Percentiles rank a stretch among this genome's conserved stretches.
phyloP scores from a whole-genome alignment of 306 rosid genomes.

The Crataegus laevigata region DNA sequence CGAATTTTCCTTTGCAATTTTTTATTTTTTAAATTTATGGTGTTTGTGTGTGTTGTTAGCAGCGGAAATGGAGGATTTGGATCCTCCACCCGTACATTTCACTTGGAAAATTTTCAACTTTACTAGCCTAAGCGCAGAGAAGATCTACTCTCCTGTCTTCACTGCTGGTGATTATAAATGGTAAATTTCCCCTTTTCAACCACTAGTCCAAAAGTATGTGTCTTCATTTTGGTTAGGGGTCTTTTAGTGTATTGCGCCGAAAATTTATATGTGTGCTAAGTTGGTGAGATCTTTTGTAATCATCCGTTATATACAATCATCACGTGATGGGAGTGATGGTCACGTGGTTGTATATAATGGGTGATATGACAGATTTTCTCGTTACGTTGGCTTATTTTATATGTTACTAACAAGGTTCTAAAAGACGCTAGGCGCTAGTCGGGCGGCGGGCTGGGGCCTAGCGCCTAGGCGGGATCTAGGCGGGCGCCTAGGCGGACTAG shows the following conservation, averaged over 20 bases:
- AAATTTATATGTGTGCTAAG: too few species aligned
- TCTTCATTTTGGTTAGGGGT: too few species aligned
- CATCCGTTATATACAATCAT: too few species aligned
- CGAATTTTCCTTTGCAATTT: too few species aligned
- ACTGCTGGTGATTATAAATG: conserved; percentile 52
- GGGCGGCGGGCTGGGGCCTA: too few species aligned
- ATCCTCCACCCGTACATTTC: conserved; percentile 51
- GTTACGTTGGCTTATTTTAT: background rate
- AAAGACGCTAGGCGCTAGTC: too few species aligned
- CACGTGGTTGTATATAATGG: too few species aligned
- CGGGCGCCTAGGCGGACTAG: too few species aligned
- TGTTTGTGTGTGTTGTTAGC: conserved; percentile 11
- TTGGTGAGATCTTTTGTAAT: too few species aligned
- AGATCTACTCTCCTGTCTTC: conserved; percentile 51
- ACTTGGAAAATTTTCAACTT: conserved; percentile 67
- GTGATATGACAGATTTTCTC: background rate
- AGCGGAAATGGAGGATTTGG: conserved; percentile 37
- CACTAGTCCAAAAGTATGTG: background rate
- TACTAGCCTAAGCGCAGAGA: conserved; percentile 42
- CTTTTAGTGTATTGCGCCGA: too few species aligned
- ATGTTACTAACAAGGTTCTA: background rate
- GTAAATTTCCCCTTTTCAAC: conserved; percentile 14
- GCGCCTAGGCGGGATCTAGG: too few species aligned
- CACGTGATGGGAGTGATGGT: too few species aligned
- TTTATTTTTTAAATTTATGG: conserved; percentile 3